A percentile compares a stretch with the other conserved stretches of the same genome.
These are phyloP conservation scores for Dalbergia oliveri DNA, from an alignment of 306 rosid genomes.

Conservation along the genomic window DNA sequence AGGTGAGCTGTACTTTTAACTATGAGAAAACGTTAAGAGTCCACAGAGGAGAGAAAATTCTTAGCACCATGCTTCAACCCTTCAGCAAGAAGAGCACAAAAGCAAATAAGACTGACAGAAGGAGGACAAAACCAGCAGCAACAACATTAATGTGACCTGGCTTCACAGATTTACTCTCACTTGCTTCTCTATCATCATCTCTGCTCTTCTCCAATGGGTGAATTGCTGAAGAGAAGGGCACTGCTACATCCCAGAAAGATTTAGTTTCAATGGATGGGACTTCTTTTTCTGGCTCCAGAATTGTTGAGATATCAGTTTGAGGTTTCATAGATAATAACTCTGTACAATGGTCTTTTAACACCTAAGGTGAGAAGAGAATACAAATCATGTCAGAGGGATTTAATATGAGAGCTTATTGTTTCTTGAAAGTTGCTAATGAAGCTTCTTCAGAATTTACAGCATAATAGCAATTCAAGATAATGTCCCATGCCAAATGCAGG, in stretches of 20 bases:
- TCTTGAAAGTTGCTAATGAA: background rate
- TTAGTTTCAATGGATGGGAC: slow-evolving; percentile 51
- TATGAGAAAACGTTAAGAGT: background rate
- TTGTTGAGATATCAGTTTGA: slow-evolving; percentile 56
- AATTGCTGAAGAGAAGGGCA: slow-evolving; percentile 51
- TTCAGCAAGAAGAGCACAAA: slow-evolving; percentile 51
- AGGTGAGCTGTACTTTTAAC: slow-evolving; percentile 17
- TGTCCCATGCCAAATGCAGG: background rate
- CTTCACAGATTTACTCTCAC: slow-evolving; percentile 40
- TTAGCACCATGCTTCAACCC: slow-evolving; percentile 42
- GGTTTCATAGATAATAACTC: slow-evolving; percentile 62
- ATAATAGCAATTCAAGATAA: slow-evolving; percentile 8
- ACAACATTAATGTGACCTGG: slow-evolving; percentile 52
- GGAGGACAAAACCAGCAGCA: slow-evolving; percentile 61
- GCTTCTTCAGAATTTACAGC: slow-evolving; percentile 2
- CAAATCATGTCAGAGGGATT: slow-evolving; percentile 32
- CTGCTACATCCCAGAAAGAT: slow-evolving; percentile 73
- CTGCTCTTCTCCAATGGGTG: slow-evolving; percentile 48
- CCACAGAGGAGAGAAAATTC: background rate
- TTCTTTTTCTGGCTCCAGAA: slow-evolving; percentile 80
- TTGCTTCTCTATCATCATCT: slow-evolving; percentile 31
- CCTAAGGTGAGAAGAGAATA: slow-evolving; percentile 45
- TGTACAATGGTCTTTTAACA: slow-evolving; percentile 54
- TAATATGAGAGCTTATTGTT: background rate
- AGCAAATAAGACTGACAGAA: slow-evolving; percentile 66